A percentile compares a stretch with the other conserved stretches of the same genome.
Evolutionary conservation across 2,329 filamentous ascomycete species (phyloP).

Genomic region (Beauveria australis): DNA sequence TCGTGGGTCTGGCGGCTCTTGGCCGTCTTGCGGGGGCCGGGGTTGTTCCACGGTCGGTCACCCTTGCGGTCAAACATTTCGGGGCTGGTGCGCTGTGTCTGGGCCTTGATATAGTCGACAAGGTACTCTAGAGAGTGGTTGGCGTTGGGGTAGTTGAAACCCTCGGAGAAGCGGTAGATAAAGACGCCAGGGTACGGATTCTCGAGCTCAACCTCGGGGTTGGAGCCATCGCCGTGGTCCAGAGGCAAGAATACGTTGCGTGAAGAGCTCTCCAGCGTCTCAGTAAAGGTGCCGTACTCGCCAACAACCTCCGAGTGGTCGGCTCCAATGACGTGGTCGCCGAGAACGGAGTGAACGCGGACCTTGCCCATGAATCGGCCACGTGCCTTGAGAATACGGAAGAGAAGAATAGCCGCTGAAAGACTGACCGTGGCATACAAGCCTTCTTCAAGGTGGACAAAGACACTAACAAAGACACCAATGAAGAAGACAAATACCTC

Average conservation of each 20-base stretch:
- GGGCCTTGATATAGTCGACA: constrained; percentile 51
- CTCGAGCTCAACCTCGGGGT: constrained; percentile 37
- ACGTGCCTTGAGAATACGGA: constrained; percentile 68
- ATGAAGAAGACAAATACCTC: constrained; percentile 81
- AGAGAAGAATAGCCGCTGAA: constrained; percentile 64
- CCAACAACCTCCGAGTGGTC: constrained; percentile 35
- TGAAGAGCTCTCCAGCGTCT: constrained; percentile 23
- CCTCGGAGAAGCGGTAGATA: constrained; percentile 46
- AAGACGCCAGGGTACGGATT: constrained; percentile 45
- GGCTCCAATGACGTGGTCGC: constrained; percentile 58
- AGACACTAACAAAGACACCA: constrained; percentile 75
- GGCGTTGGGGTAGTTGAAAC: constrained; percentile 50
- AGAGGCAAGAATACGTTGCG: constrained; percentile 39
- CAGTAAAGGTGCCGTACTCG: constrained; percentile 45
- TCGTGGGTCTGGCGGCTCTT: constrained; percentile 27
- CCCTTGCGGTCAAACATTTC: constrained; percentile 56
- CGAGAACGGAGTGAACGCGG: constrained; percentile 74
- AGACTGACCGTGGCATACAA: constrained; percentile 73
- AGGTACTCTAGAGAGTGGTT: constrained; percentile 43
- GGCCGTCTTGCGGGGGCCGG: constrained; percentile 52
- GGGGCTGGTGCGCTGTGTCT: constrained; percentile 70
- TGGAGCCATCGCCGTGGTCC: constrained; percentile 42
- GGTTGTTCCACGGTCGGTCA: constrained; percentile 93
- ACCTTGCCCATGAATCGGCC: constrained; percentile 74
- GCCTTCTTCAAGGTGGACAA: constrained; percentile 73